Evolutionary conservation across 306 rosid species (phyloP).

Genomic region (Chamaecrista fasciculata): DNA sequence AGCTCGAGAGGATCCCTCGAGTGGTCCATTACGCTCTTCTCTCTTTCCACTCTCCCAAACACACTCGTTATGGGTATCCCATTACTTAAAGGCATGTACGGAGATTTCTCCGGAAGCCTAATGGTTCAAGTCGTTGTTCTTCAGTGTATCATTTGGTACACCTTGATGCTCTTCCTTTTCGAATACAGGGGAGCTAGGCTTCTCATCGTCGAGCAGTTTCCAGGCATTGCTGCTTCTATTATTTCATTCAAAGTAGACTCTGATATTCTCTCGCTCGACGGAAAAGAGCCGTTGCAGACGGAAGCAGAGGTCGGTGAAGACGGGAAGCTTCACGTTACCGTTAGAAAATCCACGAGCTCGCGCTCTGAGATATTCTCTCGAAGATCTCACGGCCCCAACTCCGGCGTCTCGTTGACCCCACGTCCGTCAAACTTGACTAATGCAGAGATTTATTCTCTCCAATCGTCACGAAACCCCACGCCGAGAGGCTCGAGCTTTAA

Average conservation of each 20-base stretch:
- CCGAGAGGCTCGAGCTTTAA: conserved; percentile 69
- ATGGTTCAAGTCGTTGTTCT: conserved; percentile 76
- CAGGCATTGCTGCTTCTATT: conserved; percentile 60
- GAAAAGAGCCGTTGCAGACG: conserved; percentile 61
- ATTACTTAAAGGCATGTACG: conserved; percentile 60
- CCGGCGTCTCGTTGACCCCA: conserved; percentile 56
- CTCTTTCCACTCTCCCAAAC: conserved; percentile 63
- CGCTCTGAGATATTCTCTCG: conserved; percentile 56
- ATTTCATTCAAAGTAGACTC: conserved; percentile 64
- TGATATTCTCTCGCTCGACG: conserved; percentile 59
- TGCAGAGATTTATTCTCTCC: conserved; percentile 65
- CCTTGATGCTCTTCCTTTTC: conserved; percentile 58
- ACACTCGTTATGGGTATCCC: conserved; percentile 76
- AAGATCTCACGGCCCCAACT: conserved; percentile 50
- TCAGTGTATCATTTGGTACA: conserved; percentile 69
- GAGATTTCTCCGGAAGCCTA: conserved; percentile 44
- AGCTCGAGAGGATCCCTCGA: conserved; percentile 56
- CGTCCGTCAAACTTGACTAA: conserved; percentile 60
- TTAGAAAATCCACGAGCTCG: conserved; percentile 59
- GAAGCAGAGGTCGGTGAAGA: conserved; percentile 67
- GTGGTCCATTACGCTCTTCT: conserved; percentile 67
- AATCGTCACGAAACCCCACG: conserved; percentile 64
- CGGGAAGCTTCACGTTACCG: conserved; percentile 57
- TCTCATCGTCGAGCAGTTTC: conserved; percentile 59
- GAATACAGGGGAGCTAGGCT: conserved; percentile 61